A percentile compares a stretch with the other conserved stretches of the same genome.
Conservation (phyloP, 2,329 filamentous ascomycete genomes). For the Capronia coronata region DNA sequence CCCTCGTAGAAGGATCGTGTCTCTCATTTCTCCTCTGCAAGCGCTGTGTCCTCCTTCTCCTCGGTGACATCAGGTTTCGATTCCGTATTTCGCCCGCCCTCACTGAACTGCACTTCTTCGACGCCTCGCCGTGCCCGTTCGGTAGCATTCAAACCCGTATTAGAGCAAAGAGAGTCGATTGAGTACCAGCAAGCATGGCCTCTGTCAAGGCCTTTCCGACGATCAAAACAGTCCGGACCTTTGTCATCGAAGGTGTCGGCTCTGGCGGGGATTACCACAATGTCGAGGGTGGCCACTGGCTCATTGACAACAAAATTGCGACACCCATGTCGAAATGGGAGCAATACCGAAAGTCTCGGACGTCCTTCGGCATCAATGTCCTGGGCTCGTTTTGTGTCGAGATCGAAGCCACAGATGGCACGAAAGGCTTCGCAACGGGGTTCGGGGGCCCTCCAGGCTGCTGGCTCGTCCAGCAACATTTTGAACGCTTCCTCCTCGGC, state of each 20-base stretch:
- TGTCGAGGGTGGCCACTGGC: conserved; percentile 60
- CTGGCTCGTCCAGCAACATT: conserved; percentile 90
- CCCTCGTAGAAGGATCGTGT: conserved; percentile 3
- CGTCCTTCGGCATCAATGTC: conserved; percentile 93
- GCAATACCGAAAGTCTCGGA: conserved; percentile 77
- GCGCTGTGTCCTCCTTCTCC: background rate
- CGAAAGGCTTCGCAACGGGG: conserved; percentile 88
- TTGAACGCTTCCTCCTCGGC: conserved; percentile 83
- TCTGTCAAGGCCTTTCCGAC: conserved; percentile 35
- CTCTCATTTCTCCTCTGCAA: conserved; percentile 1
- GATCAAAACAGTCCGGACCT: conserved; percentile 43
- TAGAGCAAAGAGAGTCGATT: no score
- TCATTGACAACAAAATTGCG: conserved; percentile 86
- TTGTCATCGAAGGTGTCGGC: conserved; percentile 43
- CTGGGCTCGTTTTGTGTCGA: conserved; percentile 87
- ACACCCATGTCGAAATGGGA: conserved; percentile 89
- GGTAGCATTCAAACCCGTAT: no score
- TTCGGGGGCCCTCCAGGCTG: conserved; percentile 90
- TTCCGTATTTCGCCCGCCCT: background rate
- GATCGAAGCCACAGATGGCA: conserved; percentile 80
- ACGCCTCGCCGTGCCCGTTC: no score
- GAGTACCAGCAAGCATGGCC: conserved; percentile 7
- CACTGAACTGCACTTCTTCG: background rate
- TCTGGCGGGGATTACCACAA: conserved; percentile 69
- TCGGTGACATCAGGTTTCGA: background rate